Evolutionary conservation across 83 land plant species (phyloP).

Genomic region (Larix sibirica): DNA sequence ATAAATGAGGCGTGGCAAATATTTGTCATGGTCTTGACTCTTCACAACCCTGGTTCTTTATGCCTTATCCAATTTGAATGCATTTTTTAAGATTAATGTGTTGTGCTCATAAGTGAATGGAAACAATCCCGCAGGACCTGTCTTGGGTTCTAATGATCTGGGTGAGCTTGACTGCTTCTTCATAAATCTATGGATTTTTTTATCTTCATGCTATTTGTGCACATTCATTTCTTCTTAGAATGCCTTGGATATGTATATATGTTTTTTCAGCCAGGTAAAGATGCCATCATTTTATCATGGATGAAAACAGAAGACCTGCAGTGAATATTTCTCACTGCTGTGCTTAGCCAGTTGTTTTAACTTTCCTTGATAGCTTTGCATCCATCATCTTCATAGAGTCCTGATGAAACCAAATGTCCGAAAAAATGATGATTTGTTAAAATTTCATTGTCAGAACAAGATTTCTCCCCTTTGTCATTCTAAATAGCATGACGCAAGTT

Average conservation of each 20-base stretch:
- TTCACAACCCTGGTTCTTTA: background rate
- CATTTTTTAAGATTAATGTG: too few relatives aligned
- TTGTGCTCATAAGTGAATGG: background rate
- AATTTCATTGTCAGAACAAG: background rate
- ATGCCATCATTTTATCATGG: background rate
- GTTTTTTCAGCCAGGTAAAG: too few relatives aligned
- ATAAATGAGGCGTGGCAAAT: background rate
- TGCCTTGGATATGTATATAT: too few relatives aligned
- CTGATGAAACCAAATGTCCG: background rate
- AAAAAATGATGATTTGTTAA: background rate
- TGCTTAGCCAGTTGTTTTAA: too few relatives aligned
- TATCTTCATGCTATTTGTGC: too few relatives aligned
- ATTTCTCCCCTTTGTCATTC: background rate
- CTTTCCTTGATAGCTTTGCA: conserved; percentile 4
- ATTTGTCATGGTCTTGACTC: background rate
- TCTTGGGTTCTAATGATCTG: background rate
- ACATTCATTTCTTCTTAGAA: too few relatives aligned
- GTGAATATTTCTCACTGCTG: too few relatives aligned
- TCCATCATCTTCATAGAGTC: background rate
- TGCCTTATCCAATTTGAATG: background rate
- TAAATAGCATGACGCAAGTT: background rate
- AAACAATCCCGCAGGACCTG: background rate
- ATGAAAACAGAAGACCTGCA: background rate
- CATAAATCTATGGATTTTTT: background rate
- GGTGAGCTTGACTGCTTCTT: background rate